Base-by-base conservation (phyloP, 768 basidiomycete genomes). In the Mrakia hoshinonis region DNA sequence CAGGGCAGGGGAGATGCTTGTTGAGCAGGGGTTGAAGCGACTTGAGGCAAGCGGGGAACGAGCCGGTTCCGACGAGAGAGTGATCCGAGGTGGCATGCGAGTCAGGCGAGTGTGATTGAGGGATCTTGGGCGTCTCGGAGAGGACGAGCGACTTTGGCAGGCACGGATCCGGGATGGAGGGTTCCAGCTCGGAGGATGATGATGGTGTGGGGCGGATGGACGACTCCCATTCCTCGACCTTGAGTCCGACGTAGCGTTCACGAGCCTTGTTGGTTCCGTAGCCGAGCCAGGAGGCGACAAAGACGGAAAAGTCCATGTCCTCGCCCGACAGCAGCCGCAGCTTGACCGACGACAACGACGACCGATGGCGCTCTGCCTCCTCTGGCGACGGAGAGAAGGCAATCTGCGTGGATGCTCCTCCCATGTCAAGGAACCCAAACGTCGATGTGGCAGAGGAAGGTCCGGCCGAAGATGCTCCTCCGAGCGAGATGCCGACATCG, bases 341-440 rank as follows among this genome's bases (percentile, higher is more conserved):
- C 46, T 88, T 83, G 55, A 99, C 92, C 74, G 89, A 87, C 46
- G 89, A 85, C 22, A 98, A 82, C 68, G 73, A 82, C 77, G 79
- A 52, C 67, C 3, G 75, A 77, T 54, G 81, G 73, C 68, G 18
- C 67, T 80, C 71, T 84, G 84, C 60, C 70, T 86, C 87, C 7
- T 81, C 79, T 24, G 77, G 74, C 52, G 84, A 84, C 0, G 96
- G 96, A 77, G 97, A 93, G 77, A 98, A 99, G 13, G 96, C 96
- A 73, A 99, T 94, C 80, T 99, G 96, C 10, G 95, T 98, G 18
- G 94, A 97, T 22, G 96, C 96, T 31, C 96, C 95, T 66, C 96
- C 96, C 96, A 98, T 99, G 79, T 99, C 96, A 74, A 99, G 83
- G 79, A 99, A 99, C 6, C 96, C 96, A 77, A 92, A 98, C 26